Conservation (phyloP, 805 yeast genomes). For the Brettanomyces sp. region DNA sequence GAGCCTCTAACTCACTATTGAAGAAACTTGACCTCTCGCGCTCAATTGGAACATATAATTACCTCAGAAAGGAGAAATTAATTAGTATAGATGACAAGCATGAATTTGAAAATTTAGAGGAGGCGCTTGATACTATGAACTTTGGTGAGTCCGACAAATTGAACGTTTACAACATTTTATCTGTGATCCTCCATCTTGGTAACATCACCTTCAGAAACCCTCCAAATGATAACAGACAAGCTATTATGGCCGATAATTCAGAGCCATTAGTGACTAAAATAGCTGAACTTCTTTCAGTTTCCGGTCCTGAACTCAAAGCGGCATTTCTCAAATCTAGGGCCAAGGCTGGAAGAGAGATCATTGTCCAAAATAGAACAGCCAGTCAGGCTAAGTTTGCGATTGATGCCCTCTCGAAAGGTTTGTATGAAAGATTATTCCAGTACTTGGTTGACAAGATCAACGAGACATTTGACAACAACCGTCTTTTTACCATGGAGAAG, state of each 20-base stretch:
- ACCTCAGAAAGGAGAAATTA: slow-evolving; percentile 49
- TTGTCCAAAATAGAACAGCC: slow-evolving; percentile 70
- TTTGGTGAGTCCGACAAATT: slow-evolving; percentile 45
- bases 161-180: slow-evolving; percentile 55
- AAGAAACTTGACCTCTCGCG: slow-evolving; percentile 33
- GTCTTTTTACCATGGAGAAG: slow-evolving; percentile 16
- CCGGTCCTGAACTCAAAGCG: slow-evolving; percentile 37
- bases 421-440: slow-evolving; percentile 79
- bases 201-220: slow-evolving; percentile 64
- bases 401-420: slow-evolving; percentile 79
- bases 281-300: slow-evolving; percentile 57
- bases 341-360: slow-evolving; percentile 83
- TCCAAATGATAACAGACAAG: slow-evolving; percentile 59
- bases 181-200: slow-evolving; percentile 78
- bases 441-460: slow-evolving; percentile 71
- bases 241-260: slow-evolving; percentile 43
- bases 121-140: slow-evolving; percentile 69
- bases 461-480: slow-evolving; percentile 34
- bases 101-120: slow-evolving; percentile 53
- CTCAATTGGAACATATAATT: slow-evolving; percentile 38
- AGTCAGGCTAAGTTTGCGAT: slow-evolving; percentile 71
- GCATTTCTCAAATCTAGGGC: slow-evolving; percentile 72
- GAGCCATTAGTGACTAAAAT: slow-evolving; percentile 41
- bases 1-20: slow-evolving; percentile 45
- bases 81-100: slow-evolving; percentile 67